phyloP scores from a whole-genome alignment of 371 early-diverging fungal species.

The Chytridium lagenaria region DNA sequence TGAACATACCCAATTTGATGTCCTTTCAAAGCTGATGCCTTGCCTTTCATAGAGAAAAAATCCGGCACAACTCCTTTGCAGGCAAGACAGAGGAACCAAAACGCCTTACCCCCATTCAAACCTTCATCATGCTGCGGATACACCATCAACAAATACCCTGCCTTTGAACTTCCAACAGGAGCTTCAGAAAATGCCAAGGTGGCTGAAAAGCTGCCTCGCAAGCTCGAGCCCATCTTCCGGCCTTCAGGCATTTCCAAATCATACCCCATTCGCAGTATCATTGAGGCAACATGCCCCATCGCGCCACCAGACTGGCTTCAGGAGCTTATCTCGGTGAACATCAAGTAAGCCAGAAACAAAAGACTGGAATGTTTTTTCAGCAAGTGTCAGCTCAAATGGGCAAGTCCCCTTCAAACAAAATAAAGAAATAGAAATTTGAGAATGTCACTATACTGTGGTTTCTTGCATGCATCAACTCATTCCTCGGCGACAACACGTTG shows the following conservation, averaged over 20 bases:
- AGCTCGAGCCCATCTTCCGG: constrained; percentile 43
- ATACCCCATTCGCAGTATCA: constrained; percentile 51
- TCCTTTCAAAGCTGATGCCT: too few relatives aligned
- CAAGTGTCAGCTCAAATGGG: too few relatives aligned
- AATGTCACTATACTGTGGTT: background rate
- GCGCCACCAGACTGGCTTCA: constrained; percentile 53
- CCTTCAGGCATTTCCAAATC: constrained; percentile 48
- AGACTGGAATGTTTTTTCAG: background rate
- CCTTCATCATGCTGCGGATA: constrained; percentile 47
- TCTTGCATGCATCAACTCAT: background rate
- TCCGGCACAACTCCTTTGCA: background rate
- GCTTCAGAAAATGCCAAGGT: constrained; percentile 16
- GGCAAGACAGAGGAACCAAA: background rate
- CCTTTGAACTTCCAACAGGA: constrained; percentile 43
- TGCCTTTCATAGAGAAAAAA: background rate
- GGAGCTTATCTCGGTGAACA: constrained; percentile 30
- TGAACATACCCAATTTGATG: background rate
- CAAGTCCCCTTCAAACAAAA: too few relatives aligned
- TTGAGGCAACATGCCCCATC: constrained; percentile 49
- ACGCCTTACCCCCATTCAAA: constrained; percentile 46
- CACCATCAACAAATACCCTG: constrained; percentile 57
- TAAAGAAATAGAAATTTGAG: background rate
- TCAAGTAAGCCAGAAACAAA: background rate
- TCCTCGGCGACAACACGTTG: background rate
- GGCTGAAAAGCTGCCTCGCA: constrained; percentile 19